Conservation (phyloP, 805 yeast genomes). For the Wickerhamiella sorbophila region DNA sequence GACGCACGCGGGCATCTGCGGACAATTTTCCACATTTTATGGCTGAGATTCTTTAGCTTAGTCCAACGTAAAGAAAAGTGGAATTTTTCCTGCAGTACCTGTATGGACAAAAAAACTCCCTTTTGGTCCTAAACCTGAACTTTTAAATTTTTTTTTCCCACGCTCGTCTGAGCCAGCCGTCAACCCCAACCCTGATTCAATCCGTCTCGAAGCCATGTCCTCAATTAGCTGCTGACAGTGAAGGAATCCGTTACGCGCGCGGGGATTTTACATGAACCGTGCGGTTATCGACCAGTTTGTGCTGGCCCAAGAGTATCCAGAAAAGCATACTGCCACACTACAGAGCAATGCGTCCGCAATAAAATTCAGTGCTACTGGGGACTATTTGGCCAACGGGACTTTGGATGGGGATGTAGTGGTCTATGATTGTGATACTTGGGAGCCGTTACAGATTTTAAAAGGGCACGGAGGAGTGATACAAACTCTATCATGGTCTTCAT, state of each 20-base stretch:
- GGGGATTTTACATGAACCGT: conserved; percentile 76
- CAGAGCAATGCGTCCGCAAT: conserved; percentile 45
- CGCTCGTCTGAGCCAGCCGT: background rate
- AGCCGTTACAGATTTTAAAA: conserved; percentile 40
- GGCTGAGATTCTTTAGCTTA: too few relatives aligned
- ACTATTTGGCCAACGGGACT: conserved; percentile 71
- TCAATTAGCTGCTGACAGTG: too few relatives aligned
- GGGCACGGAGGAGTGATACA: conserved; percentile 65
- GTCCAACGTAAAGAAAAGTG: too few relatives aligned
- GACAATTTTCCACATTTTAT: background rate
- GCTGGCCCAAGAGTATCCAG: conserved; percentile 85
- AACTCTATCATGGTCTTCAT: conserved; percentile 54
- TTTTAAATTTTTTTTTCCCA: background rate
- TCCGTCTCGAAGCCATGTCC: too few relatives aligned
- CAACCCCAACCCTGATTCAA: too few relatives aligned
- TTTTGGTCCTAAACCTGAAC: background rate
- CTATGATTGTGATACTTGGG: conserved; percentile 55
- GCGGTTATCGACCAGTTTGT: conserved; percentile 80
- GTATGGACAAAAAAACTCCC: background rate
- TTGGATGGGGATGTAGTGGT: conserved; percentile 60
- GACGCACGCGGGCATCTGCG: background rate
- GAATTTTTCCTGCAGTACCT: too few relatives aligned
- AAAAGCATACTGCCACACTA: conserved; percentile 56
- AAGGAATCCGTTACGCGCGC: too few relatives aligned
- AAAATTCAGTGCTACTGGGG: conserved; percentile 60